Conservation (phyloP, 139 green algal genomes). For the Mychonastes homosphaera region DNA sequence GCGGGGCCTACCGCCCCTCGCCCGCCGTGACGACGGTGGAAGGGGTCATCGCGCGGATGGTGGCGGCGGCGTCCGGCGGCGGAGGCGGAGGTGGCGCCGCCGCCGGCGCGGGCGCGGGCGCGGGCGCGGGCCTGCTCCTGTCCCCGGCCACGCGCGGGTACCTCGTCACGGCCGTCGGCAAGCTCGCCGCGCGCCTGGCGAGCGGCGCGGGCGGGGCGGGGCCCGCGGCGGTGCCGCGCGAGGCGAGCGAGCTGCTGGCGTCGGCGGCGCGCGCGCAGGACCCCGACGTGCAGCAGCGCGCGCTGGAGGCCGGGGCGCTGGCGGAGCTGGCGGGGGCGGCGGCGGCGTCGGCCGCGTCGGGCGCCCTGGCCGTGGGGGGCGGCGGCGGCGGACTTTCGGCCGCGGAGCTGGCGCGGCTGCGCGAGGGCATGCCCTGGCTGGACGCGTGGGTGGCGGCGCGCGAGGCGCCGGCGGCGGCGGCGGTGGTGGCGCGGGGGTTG, state of each 20-base stretch:
- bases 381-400: not conserved
- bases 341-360: not conserved
- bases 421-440: too few species aligned
- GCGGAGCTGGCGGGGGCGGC: constrained; percentile 20
- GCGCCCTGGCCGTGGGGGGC: too few species aligned
- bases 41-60: constrained; percentile 5
- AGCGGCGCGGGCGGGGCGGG: not conserved
- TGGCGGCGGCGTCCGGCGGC: constrained; percentile 1
- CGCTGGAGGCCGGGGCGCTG: constrained; percentile 70
- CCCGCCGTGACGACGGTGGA: not conserved
- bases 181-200: constrained; percentile 43
- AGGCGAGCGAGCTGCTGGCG: constrained; percentile 36
- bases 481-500: not conserved
- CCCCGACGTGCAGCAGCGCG: constrained; percentile 78
- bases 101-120: constrained; percentile 8
- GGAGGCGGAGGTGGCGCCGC: constrained; percentile 42
- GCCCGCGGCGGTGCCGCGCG: constrained; percentile 1
- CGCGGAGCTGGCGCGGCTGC: too few species aligned
- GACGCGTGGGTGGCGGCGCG: not conserved
- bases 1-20: not conserved
- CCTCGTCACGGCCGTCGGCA: constrained; percentile 56
- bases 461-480: too few species aligned
- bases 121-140: constrained; percentile 7
- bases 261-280: constrained; percentile 22
- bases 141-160: constrained; percentile 20